A percentile compares a stretch with the other conserved stretches of the same genome.
These are phyloP conservation scores for Xylariaceae sp. DNA, from an alignment of 2,329 filamentous ascomycete species.

Conservation along the genomic window DNA sequence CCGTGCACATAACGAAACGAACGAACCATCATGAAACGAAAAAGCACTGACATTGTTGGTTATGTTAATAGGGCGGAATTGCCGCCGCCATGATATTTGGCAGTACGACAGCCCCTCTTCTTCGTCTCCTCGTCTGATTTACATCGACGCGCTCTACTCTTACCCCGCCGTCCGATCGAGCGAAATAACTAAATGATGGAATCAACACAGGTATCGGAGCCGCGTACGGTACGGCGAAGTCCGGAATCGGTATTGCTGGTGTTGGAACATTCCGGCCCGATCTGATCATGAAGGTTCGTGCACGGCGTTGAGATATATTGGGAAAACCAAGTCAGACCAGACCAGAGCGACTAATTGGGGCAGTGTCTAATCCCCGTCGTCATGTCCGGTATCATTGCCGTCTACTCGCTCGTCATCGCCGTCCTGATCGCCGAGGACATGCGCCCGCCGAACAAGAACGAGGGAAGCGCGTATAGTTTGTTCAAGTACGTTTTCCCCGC, in stretches of 20 bases:
- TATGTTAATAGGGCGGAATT: slow-evolving; percentile 59
- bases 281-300: slow-evolving; percentile 79
- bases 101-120: slow-evolving; percentile 48
- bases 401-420: slow-evolving; percentile 94
- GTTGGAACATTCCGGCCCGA: slow-evolving; percentile 81
- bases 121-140: not conserved
- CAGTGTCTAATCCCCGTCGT: slow-evolving; percentile 82
- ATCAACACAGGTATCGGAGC: slow-evolving; percentile 57
- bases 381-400: slow-evolving; percentile 99
- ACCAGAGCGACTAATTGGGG: not conserved
- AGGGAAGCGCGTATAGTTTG: slow-evolving; percentile 64
- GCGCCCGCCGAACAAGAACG: slow-evolving; percentile 54
- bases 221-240: slow-evolving; percentile 83
- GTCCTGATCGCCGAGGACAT: slow-evolving; percentile 93
- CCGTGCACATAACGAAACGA: slow-evolving; percentile 6
- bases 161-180: slow-evolving; percentile 21
- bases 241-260: slow-evolving; percentile 80
- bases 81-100: slow-evolving; percentile 79
- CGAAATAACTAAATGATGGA: slow-evolving; percentile 21
- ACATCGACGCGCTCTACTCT: slow-evolving; percentile 2
- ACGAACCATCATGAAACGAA: not conserved
- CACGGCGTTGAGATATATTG: not conserved
- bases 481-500: slow-evolving; percentile 59
- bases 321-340: not conserved
- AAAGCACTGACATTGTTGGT: slow-evolving; percentile 3